Evolutionary conservation across 2,329 filamentous ascomycete species (phyloP).

Genomic region (Lasiodiplodia theobromae): DNA sequence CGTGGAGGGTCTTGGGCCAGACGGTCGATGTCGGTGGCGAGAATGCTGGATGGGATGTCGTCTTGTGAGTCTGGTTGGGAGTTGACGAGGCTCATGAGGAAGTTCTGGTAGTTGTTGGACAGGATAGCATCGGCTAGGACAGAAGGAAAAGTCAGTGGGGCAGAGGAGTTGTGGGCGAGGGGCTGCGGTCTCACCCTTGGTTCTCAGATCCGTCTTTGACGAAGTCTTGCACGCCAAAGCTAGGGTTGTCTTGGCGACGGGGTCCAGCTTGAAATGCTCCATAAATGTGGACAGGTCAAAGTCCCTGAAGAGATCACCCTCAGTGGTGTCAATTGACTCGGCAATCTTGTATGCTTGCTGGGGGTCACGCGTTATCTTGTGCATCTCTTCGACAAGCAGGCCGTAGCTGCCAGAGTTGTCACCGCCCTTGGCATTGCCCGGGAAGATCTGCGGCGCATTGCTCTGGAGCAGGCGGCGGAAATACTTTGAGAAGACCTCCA

Average conservation of each 20-base stretch:
- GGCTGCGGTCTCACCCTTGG: conserved; percentile 72
- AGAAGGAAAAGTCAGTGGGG: conserved; percentile 33
- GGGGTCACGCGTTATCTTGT: conserved; percentile 80
- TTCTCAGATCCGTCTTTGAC: conserved; percentile 81
- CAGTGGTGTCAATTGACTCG: conserved; percentile 87
- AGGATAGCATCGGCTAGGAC: conserved; percentile 84
- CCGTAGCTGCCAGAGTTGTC: conserved; percentile 83
- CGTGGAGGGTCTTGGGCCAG: conserved; percentile 87
- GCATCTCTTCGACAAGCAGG: conserved; percentile 81
- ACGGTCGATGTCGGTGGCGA: conserved; percentile 82
- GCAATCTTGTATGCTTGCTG: conserved; percentile 90
- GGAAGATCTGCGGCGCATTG: conserved; percentile 92
- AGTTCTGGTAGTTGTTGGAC: conserved; percentile 77
- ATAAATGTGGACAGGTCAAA: conserved; percentile 96
- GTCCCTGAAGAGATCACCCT: conserved; percentile 92
- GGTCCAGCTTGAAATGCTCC: conserved; percentile 93
- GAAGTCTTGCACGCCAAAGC: conserved; percentile 87
- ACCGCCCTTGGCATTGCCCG: conserved; percentile 74
- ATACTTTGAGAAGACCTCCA: conserved; percentile 98
- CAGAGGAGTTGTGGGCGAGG: neutral
- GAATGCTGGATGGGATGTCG: conserved; percentile 71
- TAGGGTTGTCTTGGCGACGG: conserved; percentile 84
- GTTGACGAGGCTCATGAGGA: conserved; percentile 77
- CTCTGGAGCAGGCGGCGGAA: conserved; percentile 90
- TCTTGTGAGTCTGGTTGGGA: conserved; percentile 65